phyloP scores from a whole-genome alignment of 257 asterid species.

The Salvia rosmarinus region DNA sequence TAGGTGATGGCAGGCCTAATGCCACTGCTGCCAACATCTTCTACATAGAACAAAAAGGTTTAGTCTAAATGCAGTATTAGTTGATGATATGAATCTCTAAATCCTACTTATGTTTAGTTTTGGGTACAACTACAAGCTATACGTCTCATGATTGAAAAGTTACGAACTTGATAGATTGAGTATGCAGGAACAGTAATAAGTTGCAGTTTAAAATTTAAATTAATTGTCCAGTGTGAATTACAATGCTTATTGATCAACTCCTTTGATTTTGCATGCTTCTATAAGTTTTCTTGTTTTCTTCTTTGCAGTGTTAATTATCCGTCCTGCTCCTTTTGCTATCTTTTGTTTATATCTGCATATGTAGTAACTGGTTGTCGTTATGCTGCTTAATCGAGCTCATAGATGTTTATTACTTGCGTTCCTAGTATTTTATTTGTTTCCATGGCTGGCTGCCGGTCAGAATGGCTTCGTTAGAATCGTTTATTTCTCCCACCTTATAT shows the following conservation, averaged over 20 bases:
- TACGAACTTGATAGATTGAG: background rate
- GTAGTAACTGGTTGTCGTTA: background rate
- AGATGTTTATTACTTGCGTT: background rate
- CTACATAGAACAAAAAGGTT: background rate
- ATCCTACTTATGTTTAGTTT: background rate
- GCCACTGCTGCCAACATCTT: background rate
- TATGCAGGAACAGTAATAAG: background rate
- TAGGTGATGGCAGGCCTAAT: background rate
- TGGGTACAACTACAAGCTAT: background rate
- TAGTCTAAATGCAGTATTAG: background rate
- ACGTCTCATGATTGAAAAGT: background rate
- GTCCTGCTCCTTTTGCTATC: background rate
- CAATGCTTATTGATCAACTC: background rate
- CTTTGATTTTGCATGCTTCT: background rate
- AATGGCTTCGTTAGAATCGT: too few relatives aligned
- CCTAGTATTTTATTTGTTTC: background rate
- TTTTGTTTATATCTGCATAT: constrained; percentile 5
- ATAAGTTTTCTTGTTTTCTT: background rate
- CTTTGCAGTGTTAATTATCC: background rate
- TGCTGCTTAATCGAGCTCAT: constrained; percentile 12
- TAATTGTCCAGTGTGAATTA: background rate
- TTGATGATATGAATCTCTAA: background rate
- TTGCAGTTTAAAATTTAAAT: background rate
- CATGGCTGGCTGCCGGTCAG: too few relatives aligned
- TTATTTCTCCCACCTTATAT: too few relatives aligned